phyloP scores from a whole-genome alignment of 2,329 filamentous ascomycete genomes.

The Metarhizium robertsii region DNA sequence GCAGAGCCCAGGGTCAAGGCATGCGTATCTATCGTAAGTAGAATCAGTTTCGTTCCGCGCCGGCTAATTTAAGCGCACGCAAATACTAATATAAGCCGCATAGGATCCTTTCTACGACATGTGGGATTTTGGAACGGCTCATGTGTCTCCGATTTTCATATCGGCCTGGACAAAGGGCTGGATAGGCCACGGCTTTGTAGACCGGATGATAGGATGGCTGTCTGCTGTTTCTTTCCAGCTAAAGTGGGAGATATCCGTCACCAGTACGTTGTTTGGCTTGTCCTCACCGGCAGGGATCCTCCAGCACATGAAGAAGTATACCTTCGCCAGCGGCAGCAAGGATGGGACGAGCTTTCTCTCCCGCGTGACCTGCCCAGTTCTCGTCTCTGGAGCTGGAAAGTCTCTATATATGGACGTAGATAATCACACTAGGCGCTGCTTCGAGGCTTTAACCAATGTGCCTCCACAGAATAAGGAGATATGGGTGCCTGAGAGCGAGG shows the following conservation, averaged over 20 bases:
- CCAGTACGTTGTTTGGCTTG: slow-evolving; percentile 12
- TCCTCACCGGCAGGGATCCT: slow-evolving; percentile 11
- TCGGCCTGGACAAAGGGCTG: slow-evolving; percentile 10
- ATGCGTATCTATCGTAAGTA: slow-evolving; percentile 18
- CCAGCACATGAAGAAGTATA: too few species aligned
- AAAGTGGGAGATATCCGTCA: slow-evolving; percentile 14
- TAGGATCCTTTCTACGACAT: slow-evolving; percentile 12
- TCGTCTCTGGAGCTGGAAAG: slow-evolving; percentile 10
- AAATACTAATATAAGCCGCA: too few species aligned
- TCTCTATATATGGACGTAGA: slow-evolving; percentile 7
- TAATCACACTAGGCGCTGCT: slow-evolving; percentile 5
- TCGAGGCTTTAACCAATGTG: slow-evolving; percentile 1
- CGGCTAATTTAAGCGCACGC: too few species aligned
- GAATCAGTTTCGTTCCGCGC: too few species aligned
- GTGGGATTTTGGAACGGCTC: slow-evolving; percentile 15
- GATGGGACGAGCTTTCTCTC: slow-evolving; percentile 6
- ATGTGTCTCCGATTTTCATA: slow-evolving; percentile 12
- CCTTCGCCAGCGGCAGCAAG: slow-evolving; percentile 3
- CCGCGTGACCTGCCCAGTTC: slow-evolving; percentile 12
- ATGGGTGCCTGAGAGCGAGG: slow-evolving; percentile 5
- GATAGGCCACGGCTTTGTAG: slow-evolving; percentile 11
- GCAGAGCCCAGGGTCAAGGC: slow-evolving; percentile 32
- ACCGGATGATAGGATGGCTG: slow-evolving; percentile 10
- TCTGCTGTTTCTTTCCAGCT: slow-evolving; percentile 13
- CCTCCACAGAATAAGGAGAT: slow-evolving; percentile 6